Base-by-base conservation (phyloP, 768 basidiomycete species). In the Rhodotorula toruloides region DNA sequence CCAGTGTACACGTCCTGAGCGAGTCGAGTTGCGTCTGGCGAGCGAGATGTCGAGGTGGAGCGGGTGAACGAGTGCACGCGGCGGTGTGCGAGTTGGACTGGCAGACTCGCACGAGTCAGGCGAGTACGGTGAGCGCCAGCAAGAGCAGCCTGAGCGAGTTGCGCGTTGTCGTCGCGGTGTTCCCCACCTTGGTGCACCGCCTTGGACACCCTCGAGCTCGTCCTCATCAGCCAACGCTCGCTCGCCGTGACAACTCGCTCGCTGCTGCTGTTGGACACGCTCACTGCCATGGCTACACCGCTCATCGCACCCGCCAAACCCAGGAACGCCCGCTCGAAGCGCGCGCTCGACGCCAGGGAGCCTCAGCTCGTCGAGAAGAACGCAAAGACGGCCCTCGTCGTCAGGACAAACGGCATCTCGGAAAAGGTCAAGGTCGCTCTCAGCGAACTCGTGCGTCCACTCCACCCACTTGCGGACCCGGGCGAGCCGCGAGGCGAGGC, bases 271-370 rank as follows among this genome's bases (percentile, higher is more conserved):
- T 16, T 42, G 29, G 11, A 50, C 9, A 4, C 36, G 25, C 52
- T 22, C 2, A 7, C 21, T 4, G 32, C 40, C 27, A 66, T 60
- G 65, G 59, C 61, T 40, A 67, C 70, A 5, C 70, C 70, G 3
- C 52, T 71, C 31, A 59, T 71, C 60, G 71, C 71, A 2, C 67
- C 71, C 1, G 25, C 63, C 3, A 97, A 94, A 81, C 91, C 96
- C 29, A 90, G 89, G 82, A 97, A 94, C 83, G 93, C 96, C 11
- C 85, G 94, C 42, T 88, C 89, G 21, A 99, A 98, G 79, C 83
- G 96, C 66, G 93, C 84, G 0, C 74, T 93, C 72, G 89, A 89
- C 37, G 89, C 88, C 42, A 84, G 92, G 17, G 87, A 87, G 74
- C 85, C 96, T 1, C 93, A 94, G 76, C 86, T 92, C 72, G 82